A percentile compares a stretch with the other conserved stretches of the same genome.
Conservation (phyloP, 257 asterid genomes). For the Salvia hispanica region DNA sequence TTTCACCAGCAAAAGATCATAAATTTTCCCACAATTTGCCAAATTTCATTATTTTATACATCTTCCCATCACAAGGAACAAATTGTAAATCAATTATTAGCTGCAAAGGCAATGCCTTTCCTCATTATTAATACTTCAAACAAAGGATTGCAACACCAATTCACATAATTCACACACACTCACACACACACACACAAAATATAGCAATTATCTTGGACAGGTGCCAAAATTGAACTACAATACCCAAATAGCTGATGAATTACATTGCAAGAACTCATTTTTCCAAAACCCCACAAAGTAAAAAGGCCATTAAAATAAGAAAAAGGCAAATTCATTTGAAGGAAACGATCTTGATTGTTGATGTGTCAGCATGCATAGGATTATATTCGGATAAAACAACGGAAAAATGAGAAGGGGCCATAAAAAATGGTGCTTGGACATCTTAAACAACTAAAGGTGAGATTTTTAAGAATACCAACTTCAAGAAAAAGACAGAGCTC, state of each 20-base stretch:
- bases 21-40: conserved; percentile 10
- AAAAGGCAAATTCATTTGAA: not conserved
- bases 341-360: conserved; percentile 17
- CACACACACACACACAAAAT: too few species aligned
- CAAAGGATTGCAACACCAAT: not conserved
- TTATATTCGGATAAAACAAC: conserved; percentile 9
- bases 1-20: not conserved
- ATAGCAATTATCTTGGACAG: conserved; percentile 1
- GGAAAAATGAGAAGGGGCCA: conserved; percentile 7
- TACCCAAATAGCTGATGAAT: conserved; percentile 20
- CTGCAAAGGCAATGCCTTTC: not conserved
- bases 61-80: not conserved
- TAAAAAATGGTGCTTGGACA: not conserved
- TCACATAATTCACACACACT: too few species aligned
- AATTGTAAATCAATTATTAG: not conserved
- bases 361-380: conserved; percentile 24
- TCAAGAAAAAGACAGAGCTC: not conserved
- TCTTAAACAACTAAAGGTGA: conserved; percentile 24
- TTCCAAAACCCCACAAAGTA: conserved; percentile 4
- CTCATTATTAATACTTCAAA: conserved; percentile 6
- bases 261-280: conserved; percentile 11
- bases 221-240: conserved; percentile 12
- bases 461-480: conserved; percentile 15
- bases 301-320: conserved; percentile 3
- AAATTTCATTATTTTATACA: conserved; percentile 1